Evolutionary conservation across 2,329 filamentous ascomycete species (phyloP).

Genomic region (Ceratocystis lukuohia): DNA sequence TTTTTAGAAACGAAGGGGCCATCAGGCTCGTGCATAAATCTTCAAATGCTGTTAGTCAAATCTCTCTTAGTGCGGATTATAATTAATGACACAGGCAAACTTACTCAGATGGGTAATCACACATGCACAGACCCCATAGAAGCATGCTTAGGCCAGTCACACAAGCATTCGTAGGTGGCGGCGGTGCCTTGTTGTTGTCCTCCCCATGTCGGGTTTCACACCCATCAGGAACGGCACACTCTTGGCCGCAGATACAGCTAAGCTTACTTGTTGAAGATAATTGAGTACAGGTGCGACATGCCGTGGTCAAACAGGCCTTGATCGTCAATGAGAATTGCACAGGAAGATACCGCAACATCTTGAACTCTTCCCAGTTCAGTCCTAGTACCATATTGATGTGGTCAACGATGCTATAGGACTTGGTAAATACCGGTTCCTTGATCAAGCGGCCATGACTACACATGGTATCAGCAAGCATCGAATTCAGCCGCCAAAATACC

Average conservation of each 20-base stretch:
- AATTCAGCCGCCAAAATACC: background rate
- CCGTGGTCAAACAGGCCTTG: background rate
- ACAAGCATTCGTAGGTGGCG: background rate
- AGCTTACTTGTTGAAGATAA: background rate
- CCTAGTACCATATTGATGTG: background rate
- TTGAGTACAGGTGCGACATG: background rate
- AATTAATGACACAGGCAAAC: background rate
- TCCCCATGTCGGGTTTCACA: background rate
- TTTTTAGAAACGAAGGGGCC: background rate
- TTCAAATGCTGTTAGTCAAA: background rate
- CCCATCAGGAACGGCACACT: background rate
- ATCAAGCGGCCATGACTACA: background rate
- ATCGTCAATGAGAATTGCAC: background rate
- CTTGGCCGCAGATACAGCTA: background rate
- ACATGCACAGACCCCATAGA: conserved; percentile 3
- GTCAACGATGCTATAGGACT: background rate
- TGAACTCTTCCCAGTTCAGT: background rate
- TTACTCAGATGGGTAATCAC: background rate
- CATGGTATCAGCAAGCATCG: background rate
- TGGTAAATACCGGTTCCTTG: background rate
- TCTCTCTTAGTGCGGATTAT: background rate
- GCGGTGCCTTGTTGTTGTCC: background rate
- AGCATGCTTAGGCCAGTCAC: background rate
- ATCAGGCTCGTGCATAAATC: background rate
- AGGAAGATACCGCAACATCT: background rate